Evolutionary conservation across 2,329 filamentous ascomycete genomes (phyloP), one percentile per base, ranked within the genome.

Genomic region (Fusarium proliferatum): DNA sequence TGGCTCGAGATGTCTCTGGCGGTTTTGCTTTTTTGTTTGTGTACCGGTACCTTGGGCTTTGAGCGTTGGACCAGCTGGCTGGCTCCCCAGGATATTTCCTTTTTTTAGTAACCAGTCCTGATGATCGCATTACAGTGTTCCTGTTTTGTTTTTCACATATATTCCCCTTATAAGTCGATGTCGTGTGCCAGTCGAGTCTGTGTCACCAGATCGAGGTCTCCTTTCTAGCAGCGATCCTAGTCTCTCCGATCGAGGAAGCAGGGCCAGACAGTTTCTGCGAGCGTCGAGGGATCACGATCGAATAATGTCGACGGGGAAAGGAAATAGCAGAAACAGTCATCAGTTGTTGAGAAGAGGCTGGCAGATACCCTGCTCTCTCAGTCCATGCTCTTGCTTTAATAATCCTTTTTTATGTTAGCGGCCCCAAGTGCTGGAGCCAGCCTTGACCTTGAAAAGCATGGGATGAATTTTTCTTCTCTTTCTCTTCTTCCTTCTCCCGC

Each of bases 1-100:
- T 73, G 71, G 59, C 60, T 70, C 65, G 46, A 71, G 41, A 58
- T 70, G 70, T 70, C 65, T 73, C 55, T 55, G 62, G 49, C 48
- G 9, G 41, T 30, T 57, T 69, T 69, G 59, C 65, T 64, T 69
- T 69, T 69, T 64, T 45, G 11, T 39, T 39, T 52, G 51, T 55
- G 59, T 65, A 69, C 65, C 41, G 16, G 66, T 70, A 69, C 67
- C 36, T 69, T 64, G 51, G 39, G 36, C 51, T 56, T 46, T 42
- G 59, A 28, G 17, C 26, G 30, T 43, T 46, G 23, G 28, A 64
- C 58, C 34, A 33, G n/a, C 51, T 59, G 46, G 36, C 42, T 55
- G 49, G 56, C 59, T 72, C 70, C 60, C 70, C 61, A 67, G 56
- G 45, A 48, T 48, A 65, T 56, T 67, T 42, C 70, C 51, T 42